phyloP scores from a whole-genome alignment of 495 filamentous ascomycete genomes.

The Elaphomyces granulatus region DNA sequence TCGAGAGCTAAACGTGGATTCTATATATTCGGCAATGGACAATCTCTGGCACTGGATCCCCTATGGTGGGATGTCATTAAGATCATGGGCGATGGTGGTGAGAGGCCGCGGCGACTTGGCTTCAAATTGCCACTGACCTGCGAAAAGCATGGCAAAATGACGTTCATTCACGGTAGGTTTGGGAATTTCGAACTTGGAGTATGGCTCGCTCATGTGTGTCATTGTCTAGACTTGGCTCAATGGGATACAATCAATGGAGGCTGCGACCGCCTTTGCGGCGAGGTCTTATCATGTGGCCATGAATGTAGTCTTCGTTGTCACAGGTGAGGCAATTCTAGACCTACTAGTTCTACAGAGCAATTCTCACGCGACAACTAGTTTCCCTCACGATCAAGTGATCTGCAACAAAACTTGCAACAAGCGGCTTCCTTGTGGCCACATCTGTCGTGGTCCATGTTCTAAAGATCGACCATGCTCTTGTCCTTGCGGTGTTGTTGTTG shows the following conservation, averaged over 20 bases:
- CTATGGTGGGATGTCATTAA: constrained; percentile 27
- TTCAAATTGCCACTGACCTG: constrained; percentile 27
- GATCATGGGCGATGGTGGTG: constrained; percentile 14
- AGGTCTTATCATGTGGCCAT: constrained; percentile 27
- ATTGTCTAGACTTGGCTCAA: constrained; percentile 18
- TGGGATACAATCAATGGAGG: constrained; percentile 42
- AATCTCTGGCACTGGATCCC: constrained; percentile 27
- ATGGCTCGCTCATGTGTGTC: no score
- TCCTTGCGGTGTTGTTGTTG: not conserved
- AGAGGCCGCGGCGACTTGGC: constrained; percentile 18
- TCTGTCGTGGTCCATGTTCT: constrained; percentile 12
- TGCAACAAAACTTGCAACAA: constrained; percentile 19
- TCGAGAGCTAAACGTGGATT: constrained; percentile 76
- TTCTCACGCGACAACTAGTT: constrained; percentile 8
- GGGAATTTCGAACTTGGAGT: no score
- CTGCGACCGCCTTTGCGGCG: constrained; percentile 25
- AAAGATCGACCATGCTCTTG: constrained; percentile 3
- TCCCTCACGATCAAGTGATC: constrained; percentile 15
- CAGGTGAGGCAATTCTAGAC: constrained; percentile 15
- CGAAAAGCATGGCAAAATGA: constrained; percentile 21
- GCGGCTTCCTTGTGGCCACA: constrained; percentile 20
- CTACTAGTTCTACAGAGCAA: not conserved
- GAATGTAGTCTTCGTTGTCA: constrained; percentile 26
- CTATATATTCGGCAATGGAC: constrained; percentile 74
- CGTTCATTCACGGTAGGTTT: constrained; percentile 18